Percentiles rank a stretch among this genome's conserved stretches.
phyloP scores from a whole-genome alignment of 495 filamentous ascomycete species.

The Daldinia loculata region DNA sequence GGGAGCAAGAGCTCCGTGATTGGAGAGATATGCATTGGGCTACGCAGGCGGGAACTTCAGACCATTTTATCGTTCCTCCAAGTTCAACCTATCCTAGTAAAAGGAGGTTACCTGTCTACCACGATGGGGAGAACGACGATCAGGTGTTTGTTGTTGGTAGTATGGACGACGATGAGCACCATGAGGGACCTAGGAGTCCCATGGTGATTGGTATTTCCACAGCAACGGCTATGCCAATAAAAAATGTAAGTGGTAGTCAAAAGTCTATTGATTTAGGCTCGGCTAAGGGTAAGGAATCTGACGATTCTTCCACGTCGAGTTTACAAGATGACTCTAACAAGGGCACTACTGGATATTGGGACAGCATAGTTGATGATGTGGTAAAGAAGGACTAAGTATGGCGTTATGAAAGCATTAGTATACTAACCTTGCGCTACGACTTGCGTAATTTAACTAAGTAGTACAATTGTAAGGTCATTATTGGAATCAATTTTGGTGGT shows the following conservation, averaged over 20 bases:
- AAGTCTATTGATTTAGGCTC: neutral
- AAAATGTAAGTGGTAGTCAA: neutral
- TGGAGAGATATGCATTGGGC: neutral
- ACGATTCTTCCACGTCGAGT: neutral
- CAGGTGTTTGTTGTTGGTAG: neutral
- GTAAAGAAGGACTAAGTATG: neutral
- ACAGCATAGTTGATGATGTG: neutral
- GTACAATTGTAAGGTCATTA: too few relatives aligned
- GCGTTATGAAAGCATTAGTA: too few relatives aligned
- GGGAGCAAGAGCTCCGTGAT: neutral
- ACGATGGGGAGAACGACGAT: neutral
- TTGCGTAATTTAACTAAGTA: too few relatives aligned
- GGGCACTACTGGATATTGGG: neutral
- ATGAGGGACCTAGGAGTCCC: neutral
- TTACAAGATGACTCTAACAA: neutral
- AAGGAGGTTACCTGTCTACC: neutral
- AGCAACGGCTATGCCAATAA: slow-evolving; percentile 6
- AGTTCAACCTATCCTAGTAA: neutral
- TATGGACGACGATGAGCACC: neutral
- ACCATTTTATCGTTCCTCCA: neutral
- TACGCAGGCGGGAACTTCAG: neutral
- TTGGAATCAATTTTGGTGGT: too few relatives aligned
- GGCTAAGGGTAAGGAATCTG: neutral
- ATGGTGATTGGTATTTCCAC: neutral
- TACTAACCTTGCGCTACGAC: too few relatives aligned